These are phyloP conservation scores for Euphorbia corollata DNA, from an alignment of 441 rosid species.

Conservation along the genomic window DNA sequence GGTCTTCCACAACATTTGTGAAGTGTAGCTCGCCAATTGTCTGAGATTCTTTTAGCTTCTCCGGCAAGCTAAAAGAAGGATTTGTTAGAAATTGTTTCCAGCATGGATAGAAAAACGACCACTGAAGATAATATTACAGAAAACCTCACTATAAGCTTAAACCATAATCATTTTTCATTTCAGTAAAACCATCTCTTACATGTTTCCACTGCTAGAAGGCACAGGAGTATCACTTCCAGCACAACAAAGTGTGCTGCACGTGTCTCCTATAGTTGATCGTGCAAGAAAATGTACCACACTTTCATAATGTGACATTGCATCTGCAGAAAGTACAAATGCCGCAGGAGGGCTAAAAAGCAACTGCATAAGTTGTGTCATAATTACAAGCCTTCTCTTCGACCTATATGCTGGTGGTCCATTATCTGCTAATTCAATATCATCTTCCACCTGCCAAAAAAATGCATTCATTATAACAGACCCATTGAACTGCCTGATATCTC, in stretches of 20 bases:
- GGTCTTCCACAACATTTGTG: constrained; percentile 42
- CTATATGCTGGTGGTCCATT: constrained; percentile 35
- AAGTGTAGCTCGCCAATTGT: constrained; percentile 39
- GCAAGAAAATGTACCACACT: constrained; percentile 42
- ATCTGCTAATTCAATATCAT: constrained; percentile 38
- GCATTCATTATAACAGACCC: constrained; percentile 13
- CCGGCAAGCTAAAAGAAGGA: constrained; percentile 32
- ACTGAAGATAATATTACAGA: neutral
- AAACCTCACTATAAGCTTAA: neutral
- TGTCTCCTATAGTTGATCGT: constrained; percentile 60
- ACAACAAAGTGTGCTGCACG: constrained; percentile 42
- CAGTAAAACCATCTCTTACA: constrained; percentile 35
- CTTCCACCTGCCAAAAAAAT: constrained; percentile 48
- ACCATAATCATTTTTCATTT: neutral
- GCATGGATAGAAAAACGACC: neutral
- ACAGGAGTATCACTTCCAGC: constrained; percentile 26
- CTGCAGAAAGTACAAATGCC: constrained; percentile 38
- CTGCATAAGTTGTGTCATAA: constrained; percentile 79
- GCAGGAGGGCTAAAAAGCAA: constrained; percentile 50
- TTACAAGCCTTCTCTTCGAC: constrained; percentile 66
- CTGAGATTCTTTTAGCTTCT: constrained; percentile 33
- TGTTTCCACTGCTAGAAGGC: constrained; percentile 30
- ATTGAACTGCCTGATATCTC: constrained; percentile 12
- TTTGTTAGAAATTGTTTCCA: neutral
- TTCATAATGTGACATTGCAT: constrained; percentile 44